Evolutionary conservation across 352 stramenopile species (phyloP), one percentile per base, ranked within the genome.

Genomic region (Pythium apleroticum): DNA sequence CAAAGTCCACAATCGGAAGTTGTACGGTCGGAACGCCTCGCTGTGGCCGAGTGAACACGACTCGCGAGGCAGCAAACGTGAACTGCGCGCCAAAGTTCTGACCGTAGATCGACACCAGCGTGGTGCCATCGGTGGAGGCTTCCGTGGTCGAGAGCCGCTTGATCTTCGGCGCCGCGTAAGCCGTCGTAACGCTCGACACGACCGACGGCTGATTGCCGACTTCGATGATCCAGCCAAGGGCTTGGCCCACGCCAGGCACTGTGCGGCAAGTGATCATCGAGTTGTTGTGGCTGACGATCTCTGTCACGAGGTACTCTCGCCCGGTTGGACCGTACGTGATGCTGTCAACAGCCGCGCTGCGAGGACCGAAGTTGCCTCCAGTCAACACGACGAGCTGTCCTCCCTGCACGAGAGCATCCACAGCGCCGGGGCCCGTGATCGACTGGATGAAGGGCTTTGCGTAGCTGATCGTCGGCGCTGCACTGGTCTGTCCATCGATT

Each of bases 281-380:
- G 65, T 91, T 75, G 49, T 84, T 84, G 66, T 88, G 74, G 25
- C 69, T 58, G 12, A 79, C 25, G n/a, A 87, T 68, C 3, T 72
- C 33, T 1, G 59, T 69, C 1, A 86, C 77, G 7, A 75, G 37
- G 53, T 80, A 88, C 43, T 90, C 83, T 35, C 75, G 69, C 15
- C 79, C 81, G 0, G 75, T 86, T 0, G 69, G 50, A 8, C 83
- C 83, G 49, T 90, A 91, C 8, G 80, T 84, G 59, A 91, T 80
- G 3, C 56, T 57, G 22, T 89, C 78, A 43, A 91, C 69, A 7
- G 57, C 35, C 0, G 80, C 60, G 27, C 57, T 9, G 58, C 57
- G 78, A 19, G 76, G 75, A 11, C 83, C 83, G 56, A 91, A 91
- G 65, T 91, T 89, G 1, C 70, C 76, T 25, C 83, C 83, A 0